Conservation (phyloP, 257 asterid species). For the Leonotis leonurus region DNA sequence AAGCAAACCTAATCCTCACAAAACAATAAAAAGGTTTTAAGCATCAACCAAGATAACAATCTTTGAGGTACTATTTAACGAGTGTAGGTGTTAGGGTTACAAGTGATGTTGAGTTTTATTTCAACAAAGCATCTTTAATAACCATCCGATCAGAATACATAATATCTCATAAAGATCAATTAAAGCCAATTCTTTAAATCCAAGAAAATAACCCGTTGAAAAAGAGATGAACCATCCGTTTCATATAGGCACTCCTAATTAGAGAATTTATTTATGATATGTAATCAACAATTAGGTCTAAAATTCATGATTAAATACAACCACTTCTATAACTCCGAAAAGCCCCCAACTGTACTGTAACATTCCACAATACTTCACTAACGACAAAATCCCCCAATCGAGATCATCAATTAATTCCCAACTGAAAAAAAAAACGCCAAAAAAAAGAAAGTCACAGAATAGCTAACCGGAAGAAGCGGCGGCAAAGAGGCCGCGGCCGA, state of each 20-base stretch:
- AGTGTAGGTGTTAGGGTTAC: not conserved
- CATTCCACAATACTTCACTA: not conserved
- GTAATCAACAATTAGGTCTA: not conserved
- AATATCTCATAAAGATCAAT: not conserved
- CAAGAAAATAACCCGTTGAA: not conserved
- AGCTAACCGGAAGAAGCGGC: constrained; percentile 44
- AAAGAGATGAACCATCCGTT: not conserved
- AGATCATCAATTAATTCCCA: not conserved
- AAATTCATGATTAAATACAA: constrained; percentile 7
- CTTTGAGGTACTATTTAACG: not conserved
- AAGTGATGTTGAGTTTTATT: not conserved
- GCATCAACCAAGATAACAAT: constrained; percentile 9
- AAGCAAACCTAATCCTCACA: constrained; percentile 4
- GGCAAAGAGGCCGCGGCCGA: constrained; percentile 40
- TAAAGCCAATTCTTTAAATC: constrained; percentile 2
- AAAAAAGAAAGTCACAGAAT: not conserved
- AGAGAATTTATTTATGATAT: not conserved
- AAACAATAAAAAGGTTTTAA: not conserved
- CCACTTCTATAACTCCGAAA: not conserved
- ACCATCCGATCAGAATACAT: constrained; percentile 6
- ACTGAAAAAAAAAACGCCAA: not conserved
- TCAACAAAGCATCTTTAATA: not conserved
- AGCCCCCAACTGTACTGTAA: not conserved
- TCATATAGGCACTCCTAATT: not conserved
- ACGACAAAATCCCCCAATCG: not conserved